phyloP scores from a whole-genome alignment of 2,329 filamentous ascomycete species.

The Arthroderma sp. region DNA sequence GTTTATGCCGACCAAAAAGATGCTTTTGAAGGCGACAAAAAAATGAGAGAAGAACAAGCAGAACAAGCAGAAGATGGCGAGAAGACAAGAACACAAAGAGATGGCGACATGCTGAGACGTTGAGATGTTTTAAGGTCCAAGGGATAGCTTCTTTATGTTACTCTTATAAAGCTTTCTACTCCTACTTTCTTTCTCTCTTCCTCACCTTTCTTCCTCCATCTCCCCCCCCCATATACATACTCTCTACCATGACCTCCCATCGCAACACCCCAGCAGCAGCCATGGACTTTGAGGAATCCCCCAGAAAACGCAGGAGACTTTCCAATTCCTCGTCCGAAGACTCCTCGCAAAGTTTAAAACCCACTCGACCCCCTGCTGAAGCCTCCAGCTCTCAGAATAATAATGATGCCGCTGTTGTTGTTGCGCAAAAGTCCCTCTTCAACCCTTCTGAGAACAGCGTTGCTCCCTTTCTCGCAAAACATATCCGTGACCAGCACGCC shows the following conservation, averaged over 20 bases:
- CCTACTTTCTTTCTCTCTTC: background rate
- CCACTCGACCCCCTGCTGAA: too few relatives aligned
- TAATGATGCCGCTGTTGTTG: too few relatives aligned
- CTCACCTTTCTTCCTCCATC: background rate
- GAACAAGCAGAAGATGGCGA: slow-evolving; percentile 1
- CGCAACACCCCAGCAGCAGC: too few relatives aligned
- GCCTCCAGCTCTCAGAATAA: too few relatives aligned
- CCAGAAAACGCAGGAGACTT: slow-evolving; percentile 11
- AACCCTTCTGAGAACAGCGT: slow-evolving; percentile 57
- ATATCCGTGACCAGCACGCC: slow-evolving; percentile 74
- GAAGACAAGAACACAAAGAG: background rate
- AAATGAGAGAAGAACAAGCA: background rate
- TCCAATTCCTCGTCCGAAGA: background rate
- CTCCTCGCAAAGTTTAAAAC: too few relatives aligned
- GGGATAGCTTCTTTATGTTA: background rate
- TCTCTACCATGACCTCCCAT: background rate
- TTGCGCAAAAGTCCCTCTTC: slow-evolving; percentile 18
- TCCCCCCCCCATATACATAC: slow-evolving; percentile 3
- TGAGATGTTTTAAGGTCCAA: background rate
- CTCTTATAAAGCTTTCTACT: background rate
- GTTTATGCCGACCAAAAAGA: too few relatives aligned
- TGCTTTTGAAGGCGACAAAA: too few relatives aligned
- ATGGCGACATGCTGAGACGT: background rate
- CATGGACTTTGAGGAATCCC: slow-evolving; percentile 4
- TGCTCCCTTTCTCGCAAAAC: slow-evolving; percentile 70